These are phyloP conservation scores for Lanmaoa rubissima DNA, from an alignment of 768 basidiomycete genomes.

Conservation along the genomic window DNA sequence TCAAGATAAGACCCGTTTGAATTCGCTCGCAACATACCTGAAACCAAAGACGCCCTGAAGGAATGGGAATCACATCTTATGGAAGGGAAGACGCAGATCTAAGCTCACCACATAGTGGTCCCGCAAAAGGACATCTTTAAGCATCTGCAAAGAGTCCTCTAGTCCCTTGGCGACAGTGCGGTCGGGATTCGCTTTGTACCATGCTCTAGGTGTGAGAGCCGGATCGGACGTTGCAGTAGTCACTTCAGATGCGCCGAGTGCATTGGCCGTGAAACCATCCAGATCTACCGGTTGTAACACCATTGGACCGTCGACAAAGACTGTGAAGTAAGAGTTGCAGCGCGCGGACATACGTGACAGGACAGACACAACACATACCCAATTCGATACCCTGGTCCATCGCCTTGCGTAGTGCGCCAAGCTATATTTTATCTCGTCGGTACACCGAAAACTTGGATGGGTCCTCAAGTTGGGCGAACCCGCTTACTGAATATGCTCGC, in stretches of 20 bases:
- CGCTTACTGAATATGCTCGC: slow-evolving; percentile 68
- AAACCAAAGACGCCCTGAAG: slow-evolving; percentile 76
- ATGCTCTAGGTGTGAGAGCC: slow-evolving; percentile 57
- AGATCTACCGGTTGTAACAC: slow-evolving; percentile 67
- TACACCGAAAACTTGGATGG: neutral
- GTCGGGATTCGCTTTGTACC: slow-evolving; percentile 64
- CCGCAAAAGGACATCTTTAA: slow-evolving; percentile 56
- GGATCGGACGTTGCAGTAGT: slow-evolving; percentile 42
- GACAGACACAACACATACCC: slow-evolving; percentile 37
- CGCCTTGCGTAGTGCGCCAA: slow-evolving; percentile 72
- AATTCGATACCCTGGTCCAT: slow-evolving; percentile 64
- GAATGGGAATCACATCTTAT: neutral
- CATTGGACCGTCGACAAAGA: slow-evolving; percentile 72
- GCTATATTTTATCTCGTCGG: slow-evolving; percentile 36
- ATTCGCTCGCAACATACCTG: slow-evolving; percentile 43
- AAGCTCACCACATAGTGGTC: slow-evolving; percentile 63
- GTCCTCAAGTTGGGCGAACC: slow-evolving; percentile 38
- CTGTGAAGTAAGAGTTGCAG: slow-evolving; percentile 34
- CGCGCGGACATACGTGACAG: neutral
- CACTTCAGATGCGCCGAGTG: slow-evolving; percentile 41
- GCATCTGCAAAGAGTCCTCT: slow-evolving; percentile 49
- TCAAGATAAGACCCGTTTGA: neutral
- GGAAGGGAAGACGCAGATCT: neutral
- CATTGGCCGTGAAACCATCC: slow-evolving; percentile 25
- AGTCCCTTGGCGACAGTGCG: slow-evolving; percentile 54